Base-by-base conservation (phyloP, 495 filamentous ascomycete genomes). In the Lineolata rhizophorae region DNA sequence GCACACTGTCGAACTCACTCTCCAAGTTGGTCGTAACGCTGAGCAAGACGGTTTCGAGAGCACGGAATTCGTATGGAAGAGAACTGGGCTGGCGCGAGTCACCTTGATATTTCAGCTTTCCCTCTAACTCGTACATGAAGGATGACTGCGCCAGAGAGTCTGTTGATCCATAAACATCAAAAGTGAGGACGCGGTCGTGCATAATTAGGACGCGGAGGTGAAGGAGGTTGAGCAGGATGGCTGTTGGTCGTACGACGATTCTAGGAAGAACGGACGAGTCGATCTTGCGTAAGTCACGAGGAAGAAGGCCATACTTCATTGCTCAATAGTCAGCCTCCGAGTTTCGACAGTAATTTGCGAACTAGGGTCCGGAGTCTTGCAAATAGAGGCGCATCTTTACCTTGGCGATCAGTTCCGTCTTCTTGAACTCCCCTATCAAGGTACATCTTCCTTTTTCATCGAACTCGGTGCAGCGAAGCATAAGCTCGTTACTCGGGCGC, bases 191-290 rank as follows among this genome's bases (percentile, higher is more conserved):
- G 4, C 82, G 75, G 42, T 97, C 76, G 21, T 80, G 65, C 51
- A 94, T 94, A 47, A 97, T 94, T 9, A 97, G 62, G 15, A 90
- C 83, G 15, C 85, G 75, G 18, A 97, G 62, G 48, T 97, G 87
- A 9, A 97, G 66, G 12, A 97, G 64, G 43, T 94, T 95, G 44
- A 97, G 76, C 0, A 97, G 62, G 36, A 97, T 95, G 6, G 87
- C 83, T 24, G 76, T 83, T 18, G 83, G 83, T 30, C 87, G 84
- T 35, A 97, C 74, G 32, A 95, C 72, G 30, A 97, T 95, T 41
- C 93, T 80, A 3, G 87, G 87, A n/a, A 97, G 67, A 39, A 91
- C 76, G 31, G 80, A 92, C n/a, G 82, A 91, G 48, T 94, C 87
- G 43, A 95, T 93, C 50, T 97, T 97, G 43, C 87, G 78, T 5